A percentile compares a stretch with the other conserved stretches of the same genome.
These are phyloP conservation scores for Aspergillus kassunensis DNA, from an alignment of 495 filamentous ascomycete genomes.

Conservation along the genomic window DNA sequence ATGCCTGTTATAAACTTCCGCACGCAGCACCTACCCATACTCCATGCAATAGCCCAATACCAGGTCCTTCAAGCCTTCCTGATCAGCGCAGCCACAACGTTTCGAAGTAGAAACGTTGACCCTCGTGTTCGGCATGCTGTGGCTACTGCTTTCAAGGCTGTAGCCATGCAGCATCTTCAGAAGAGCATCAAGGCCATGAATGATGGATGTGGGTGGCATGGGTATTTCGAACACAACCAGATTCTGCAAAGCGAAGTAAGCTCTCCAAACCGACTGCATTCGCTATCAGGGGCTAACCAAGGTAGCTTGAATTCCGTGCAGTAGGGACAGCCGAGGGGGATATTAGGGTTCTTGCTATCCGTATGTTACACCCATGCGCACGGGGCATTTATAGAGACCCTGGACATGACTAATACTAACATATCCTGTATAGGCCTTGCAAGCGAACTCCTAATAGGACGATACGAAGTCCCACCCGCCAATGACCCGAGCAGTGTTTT, in stretches of 20 bases:
- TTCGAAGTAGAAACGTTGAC: constrained; percentile 9
- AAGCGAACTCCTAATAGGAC: constrained; percentile 33
- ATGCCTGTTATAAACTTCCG: constrained; percentile 30
- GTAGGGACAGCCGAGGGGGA: constrained; percentile 21
- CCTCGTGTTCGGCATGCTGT: constrained; percentile 20
- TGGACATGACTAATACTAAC: neutral
- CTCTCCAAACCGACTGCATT: neutral
- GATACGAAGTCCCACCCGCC: constrained; percentile 28
- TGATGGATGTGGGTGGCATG: constrained; percentile 22
- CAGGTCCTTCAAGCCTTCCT: constrained; percentile 29
- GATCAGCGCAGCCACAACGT: constrained; percentile 12
- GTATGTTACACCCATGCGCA: constrained; percentile 10
- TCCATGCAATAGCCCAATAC: constrained; percentile 29
- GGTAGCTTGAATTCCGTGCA: constrained; percentile 18
- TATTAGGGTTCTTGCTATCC: constrained; percentile 22
- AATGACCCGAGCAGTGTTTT: constrained; percentile 19
- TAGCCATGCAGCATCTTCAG: constrained; percentile 13
- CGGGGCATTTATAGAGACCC: neutral
- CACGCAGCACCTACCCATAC: constrained; percentile 34
- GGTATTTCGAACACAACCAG: constrained; percentile 22
- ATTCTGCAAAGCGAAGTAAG: constrained; percentile 25
- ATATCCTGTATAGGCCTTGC: constrained; percentile 27
- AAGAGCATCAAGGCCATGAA: constrained; percentile 16
- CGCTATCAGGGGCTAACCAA: neutral
- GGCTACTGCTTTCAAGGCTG: constrained; percentile 30